Evolutionary conservation across 192 early-diverging fungal species (phyloP), one percentile per base, ranked within the genome.

Genomic region (Umbelopsis sp.): DNA sequence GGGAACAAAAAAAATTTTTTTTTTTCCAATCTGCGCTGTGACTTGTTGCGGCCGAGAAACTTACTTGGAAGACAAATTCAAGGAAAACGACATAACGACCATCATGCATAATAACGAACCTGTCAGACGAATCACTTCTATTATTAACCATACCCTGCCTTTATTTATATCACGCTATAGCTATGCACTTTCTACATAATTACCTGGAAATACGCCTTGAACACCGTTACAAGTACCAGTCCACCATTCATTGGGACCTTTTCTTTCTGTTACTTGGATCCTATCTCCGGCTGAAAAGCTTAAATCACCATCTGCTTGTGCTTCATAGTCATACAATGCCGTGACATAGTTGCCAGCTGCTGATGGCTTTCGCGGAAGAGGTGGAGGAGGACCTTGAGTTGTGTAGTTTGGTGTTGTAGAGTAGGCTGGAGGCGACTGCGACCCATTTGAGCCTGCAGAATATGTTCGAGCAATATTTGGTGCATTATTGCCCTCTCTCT

Each of bases 311-410:
- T 83, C 82, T 45, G 89, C 85, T 71, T 91, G 89, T 1, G 91
- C 92, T 12, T 86, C 79, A 73, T 90, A 95, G 74, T 94, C 91
- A 74, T 95, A 95, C 31, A 95, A 69, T 41, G 93, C 93, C 14
- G 85, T 78, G 7, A 89, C 91, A 68, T 80, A 87, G 54, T 79
- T 78, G 25, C 68, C 45, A 16, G 50, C 68, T 9, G 45, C 51
- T 29, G 69, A 71, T 17, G 80, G 47, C 8, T 73, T 68, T 32
- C 69, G 70, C 16, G 79, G 56, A 20, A 72, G 38, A 6, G 82
- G 71, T 56, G 80, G 81, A 17, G 82, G 77, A n/a, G 81, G 78
- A 49, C 62, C 70, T 24, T 69, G 72, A 5, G 81, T 29, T 12
- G 36, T 43, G 21, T 36, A 36, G 17, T 36, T n/a, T 17, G 38